A percentile compares a stretch with the other conserved stretches of the same genome.
Evolutionary conservation across 805 yeast genomes (phyloP).

Genomic region (Kazachstania psychrophila): DNA sequence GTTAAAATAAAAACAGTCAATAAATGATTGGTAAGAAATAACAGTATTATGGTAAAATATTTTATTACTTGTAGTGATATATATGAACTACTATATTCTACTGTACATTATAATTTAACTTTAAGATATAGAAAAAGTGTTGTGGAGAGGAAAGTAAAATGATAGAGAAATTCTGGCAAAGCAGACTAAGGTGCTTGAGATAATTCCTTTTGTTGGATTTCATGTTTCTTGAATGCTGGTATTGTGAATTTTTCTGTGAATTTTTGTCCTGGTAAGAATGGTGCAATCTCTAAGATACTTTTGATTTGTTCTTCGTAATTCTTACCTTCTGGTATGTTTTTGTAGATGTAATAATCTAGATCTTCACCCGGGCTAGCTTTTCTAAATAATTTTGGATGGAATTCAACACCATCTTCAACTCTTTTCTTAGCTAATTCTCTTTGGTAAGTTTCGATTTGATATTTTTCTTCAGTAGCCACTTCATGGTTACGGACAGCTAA

Average conservation of each 20-base stretch:
- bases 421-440: slow-evolving; percentile 65
- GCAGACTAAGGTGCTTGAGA: not conserved
- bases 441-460: slow-evolving; percentile 78
- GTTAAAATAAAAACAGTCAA: no score
- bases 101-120: no score
- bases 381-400: slow-evolving; percentile 70
- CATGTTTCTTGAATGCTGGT: slow-evolving; percentile 54
- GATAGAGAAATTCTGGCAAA: not conserved
- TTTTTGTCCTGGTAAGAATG: slow-evolving; percentile 75
- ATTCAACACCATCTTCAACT: slow-evolving; percentile 67
- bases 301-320: slow-evolving; percentile 45
- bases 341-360: slow-evolving; percentile 60
- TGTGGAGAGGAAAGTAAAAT: no score
- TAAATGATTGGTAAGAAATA: no score
- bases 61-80: no score
- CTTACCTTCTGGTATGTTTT: slow-evolving; percentile 46
- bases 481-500: slow-evolving; percentile 71
- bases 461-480: slow-evolving; percentile 82
- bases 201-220: slow-evolving; percentile 16
- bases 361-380: slow-evolving; percentile 35
- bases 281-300: slow-evolving; percentile 56
- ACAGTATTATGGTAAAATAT: no score
- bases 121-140: no score
- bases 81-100: no score
- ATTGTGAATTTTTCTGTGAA: slow-evolving; percentile 55